Evolutionary conservation across 208 protist species (phyloP).

Genomic region (Novymonas esmeraldas): DNA sequence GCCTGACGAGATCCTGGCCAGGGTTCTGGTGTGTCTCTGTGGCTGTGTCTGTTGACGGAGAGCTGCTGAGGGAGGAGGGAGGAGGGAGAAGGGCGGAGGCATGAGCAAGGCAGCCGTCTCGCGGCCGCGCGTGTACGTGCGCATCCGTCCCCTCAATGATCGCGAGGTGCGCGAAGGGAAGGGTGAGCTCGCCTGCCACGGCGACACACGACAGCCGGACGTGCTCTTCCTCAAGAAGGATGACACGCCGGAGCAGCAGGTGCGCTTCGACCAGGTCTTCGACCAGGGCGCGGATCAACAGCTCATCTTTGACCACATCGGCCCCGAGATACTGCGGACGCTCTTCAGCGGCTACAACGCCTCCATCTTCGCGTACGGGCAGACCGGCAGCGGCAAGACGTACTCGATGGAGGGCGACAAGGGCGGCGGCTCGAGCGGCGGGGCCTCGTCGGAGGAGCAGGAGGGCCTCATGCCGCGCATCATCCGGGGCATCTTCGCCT

Average conservation of each 20-base stretch:
- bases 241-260: slow-evolving; percentile 58
- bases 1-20: no score
- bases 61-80: not conserved
- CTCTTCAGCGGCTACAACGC: slow-evolving; percentile 92
- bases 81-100: not conserved
- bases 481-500: slow-evolving; percentile 74
- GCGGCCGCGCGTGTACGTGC: slow-evolving; percentile 88
- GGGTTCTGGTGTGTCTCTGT: no score
- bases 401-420: slow-evolving; percentile 88
- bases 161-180: slow-evolving; percentile 72
- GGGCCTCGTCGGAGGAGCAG: slow-evolving; percentile 20
- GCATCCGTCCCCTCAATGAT: slow-evolving; percentile 89
- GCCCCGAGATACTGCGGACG: slow-evolving; percentile 66
- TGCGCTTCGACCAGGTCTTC: slow-evolving; percentile 88
- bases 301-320: slow-evolving; percentile 67
- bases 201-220: slow-evolving; percentile 62
- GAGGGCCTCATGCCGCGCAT: slow-evolving; percentile 80
- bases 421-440: slow-evolving; percentile 13
- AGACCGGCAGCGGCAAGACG: slow-evolving; percentile 96
- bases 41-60: no score
- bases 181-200: slow-evolving; percentile 64
- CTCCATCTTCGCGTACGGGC: slow-evolving; percentile 95
- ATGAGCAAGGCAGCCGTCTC: slow-evolving; percentile 83
- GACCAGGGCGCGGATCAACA: slow-evolving; percentile 47
- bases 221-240: slow-evolving; percentile 85